Conservation (phyloP, 306 rosid species). For the Inga oerstediana region DNA sequence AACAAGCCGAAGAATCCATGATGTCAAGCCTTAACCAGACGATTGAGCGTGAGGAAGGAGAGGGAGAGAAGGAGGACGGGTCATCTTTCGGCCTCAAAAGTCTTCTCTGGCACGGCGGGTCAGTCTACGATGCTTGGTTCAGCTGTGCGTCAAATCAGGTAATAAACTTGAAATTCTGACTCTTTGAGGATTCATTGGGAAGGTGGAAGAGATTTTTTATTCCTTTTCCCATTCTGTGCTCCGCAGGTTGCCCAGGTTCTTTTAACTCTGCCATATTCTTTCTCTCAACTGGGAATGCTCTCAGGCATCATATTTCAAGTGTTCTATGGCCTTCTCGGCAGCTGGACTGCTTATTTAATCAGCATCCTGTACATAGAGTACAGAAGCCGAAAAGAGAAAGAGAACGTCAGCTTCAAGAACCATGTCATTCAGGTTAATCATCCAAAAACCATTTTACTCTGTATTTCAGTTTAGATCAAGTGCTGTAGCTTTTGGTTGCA, state of each 20-base stretch:
- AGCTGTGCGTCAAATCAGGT: constrained; percentile 93
- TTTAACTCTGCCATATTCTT: constrained; percentile 82
- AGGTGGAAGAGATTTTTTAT: neutral
- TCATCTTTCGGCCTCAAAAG: constrained; percentile 50
- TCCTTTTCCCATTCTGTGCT: neutral
- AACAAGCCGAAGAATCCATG: constrained; percentile 69
- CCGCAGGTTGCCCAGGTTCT: constrained; percentile 90
- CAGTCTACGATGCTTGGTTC: constrained; percentile 92
- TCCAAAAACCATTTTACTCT: neutral
- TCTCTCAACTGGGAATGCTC: constrained; percentile 80
- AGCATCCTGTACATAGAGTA: constrained; percentile 82
- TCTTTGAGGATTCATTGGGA: neutral
- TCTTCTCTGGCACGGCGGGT: constrained; percentile 86
- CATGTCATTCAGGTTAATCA: constrained; percentile 80
- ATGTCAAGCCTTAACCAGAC: constrained; percentile 50
- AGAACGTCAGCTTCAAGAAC: constrained; percentile 83
- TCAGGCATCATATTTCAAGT: constrained; percentile 76
- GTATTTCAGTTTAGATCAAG: neutral
- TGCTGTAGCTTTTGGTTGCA: neutral
- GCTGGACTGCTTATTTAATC: constrained; percentile 89
- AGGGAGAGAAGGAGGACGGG: constrained; percentile 47
- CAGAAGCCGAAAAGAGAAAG: constrained; percentile 76
- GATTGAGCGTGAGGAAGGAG: constrained; percentile 49
- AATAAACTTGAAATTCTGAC: neutral
- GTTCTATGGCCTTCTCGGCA: constrained; percentile 75